These are phyloP conservation scores for Nothophaeocryptopus gaeumannii DNA, from an alignment of 2,329 filamentous ascomycete species.

Conservation along the genomic window DNA sequence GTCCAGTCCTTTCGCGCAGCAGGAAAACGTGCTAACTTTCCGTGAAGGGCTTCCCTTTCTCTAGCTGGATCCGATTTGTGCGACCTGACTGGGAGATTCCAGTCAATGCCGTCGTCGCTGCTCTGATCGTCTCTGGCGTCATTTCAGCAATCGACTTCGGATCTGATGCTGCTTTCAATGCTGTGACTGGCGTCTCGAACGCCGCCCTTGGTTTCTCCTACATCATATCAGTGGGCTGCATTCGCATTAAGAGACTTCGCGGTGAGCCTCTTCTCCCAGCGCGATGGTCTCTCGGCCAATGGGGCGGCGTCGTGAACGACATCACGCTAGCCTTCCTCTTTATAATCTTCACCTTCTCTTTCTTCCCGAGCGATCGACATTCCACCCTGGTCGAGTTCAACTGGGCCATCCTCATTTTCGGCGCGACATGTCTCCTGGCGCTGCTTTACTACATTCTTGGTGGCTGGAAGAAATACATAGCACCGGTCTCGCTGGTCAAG, in stretches of 20 bases:
- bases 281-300: slow-evolving; percentile 34
- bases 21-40: neutral
- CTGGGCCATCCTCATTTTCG: slow-evolving; percentile 35
- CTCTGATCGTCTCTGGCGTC: slow-evolving; percentile 32
- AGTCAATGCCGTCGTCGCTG: slow-evolving; percentile 33
- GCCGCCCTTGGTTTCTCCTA: slow-evolving; percentile 35
- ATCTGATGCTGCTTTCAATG: slow-evolving; percentile 40
- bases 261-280: slow-evolving; percentile 32
- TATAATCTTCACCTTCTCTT: slow-evolving; percentile 35
- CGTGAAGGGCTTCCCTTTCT: slow-evolving; percentile 34
- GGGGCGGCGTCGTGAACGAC: slow-evolving; percentile 35
- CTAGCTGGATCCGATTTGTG: slow-evolving; percentile 34
- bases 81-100: slow-evolving; percentile 32
- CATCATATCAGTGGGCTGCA: slow-evolving; percentile 34
- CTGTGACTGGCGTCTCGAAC: slow-evolving; percentile 41
- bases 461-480: slow-evolving; percentile 29
- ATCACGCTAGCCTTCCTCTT: slow-evolving; percentile 32
- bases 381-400: slow-evolving; percentile 30
- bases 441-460: slow-evolving; percentile 28
- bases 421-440: slow-evolving; percentile 23
- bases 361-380: slow-evolving; percentile 31
- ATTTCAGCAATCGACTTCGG: slow-evolving; percentile 45
- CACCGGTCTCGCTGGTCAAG: slow-evolving; percentile 32
- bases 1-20: neutral
- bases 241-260: slow-evolving; percentile 33